A percentile compares a stretch with the other conserved stretches of the same genome.
Conservation (phyloP, 345 rosid genomes). For the Eucalyptus decipiens region DNA sequence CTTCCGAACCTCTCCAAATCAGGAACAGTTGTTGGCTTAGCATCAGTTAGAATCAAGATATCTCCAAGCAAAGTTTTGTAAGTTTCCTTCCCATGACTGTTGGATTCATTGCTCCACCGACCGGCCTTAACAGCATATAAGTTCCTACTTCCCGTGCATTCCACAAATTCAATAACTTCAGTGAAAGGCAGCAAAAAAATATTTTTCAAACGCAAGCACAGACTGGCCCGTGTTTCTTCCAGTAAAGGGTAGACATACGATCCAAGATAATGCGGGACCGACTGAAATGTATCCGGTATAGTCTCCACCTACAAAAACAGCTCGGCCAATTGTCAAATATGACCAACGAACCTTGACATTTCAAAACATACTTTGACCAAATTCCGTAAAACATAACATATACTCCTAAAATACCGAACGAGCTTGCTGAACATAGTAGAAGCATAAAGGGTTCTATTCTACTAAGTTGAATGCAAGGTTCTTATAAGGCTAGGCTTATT, state of each 20-base stretch:
- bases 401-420: neutral
- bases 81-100: constrained; percentile 2
- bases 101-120: constrained; percentile 18
- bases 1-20: constrained; percentile 17
- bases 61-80: constrained; percentile 32
- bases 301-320: constrained; percentile 8
- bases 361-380: neutral
- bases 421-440: neutral
- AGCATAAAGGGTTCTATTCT: neutral
- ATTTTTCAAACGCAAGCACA: constrained; percentile 14
- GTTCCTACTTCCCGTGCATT: neutral
- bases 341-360: neutral
- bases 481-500: neutral
- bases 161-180: neutral
- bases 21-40: constrained; percentile 12
- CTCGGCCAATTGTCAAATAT: neutral
- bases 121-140: constrained; percentile 7
- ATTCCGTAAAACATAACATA: neutral
- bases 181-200: constrained; percentile 23
- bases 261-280: constrained; percentile 7
- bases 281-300: constrained; percentile 17
- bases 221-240: constrained; percentile 28
- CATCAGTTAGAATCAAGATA: constrained; percentile 14
- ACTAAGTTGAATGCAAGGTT: neutral
- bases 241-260: constrained; percentile 15